phyloP scores from a whole-genome alignment of 371 early-diverging fungal species.

The Rhizomucor pusillus region DNA sequence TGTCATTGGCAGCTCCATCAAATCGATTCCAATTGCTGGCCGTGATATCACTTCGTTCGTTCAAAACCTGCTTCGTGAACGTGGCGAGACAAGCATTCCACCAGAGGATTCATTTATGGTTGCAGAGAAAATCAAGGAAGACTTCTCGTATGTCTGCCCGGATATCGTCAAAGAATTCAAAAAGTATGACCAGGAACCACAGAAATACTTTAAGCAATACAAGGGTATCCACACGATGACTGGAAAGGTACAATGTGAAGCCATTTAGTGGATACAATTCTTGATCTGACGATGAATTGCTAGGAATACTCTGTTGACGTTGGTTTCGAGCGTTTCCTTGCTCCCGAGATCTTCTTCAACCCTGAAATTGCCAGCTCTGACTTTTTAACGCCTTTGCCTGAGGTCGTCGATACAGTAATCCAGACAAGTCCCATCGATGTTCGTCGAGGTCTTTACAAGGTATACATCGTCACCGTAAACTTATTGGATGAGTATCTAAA shows the following conservation, averaged over 20 bases:
- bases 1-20: slow-evolving; percentile 95
- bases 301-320: slow-evolving; percentile 91
- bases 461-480: slow-evolving; percentile 14
- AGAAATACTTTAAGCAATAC: slow-evolving; percentile 83
- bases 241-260: slow-evolving; percentile 69
- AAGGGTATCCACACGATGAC: slow-evolving; percentile 84
- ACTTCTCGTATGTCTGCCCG: slow-evolving; percentile 94
- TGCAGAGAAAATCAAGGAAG: slow-evolving; percentile 94
- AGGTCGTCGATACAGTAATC: slow-evolving; percentile 93
- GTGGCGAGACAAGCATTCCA: slow-evolving; percentile 90
- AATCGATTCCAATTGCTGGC: slow-evolving; percentile 98
- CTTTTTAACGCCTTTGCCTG: slow-evolving; percentile 93
- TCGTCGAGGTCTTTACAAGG: slow-evolving; percentile 94
- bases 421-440: slow-evolving; percentile 97
- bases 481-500: background rate
- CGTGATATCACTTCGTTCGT: slow-evolving; percentile 96
- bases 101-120: slow-evolving; percentile 95
- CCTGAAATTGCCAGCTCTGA: slow-evolving; percentile 97
- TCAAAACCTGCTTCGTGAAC: slow-evolving; percentile 94
- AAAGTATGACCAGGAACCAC: slow-evolving; percentile 88
- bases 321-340: slow-evolving; percentile 97
- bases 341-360: slow-evolving; percentile 98
- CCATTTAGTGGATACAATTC: background rate
- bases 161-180: slow-evolving; percentile 96
- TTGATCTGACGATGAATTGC: background rate